Percentiles rank a stretch among this genome's conserved stretches.
phyloP scores from a whole-genome alignment of 345 rosid genomes.

The Geranium brycei region DNA sequence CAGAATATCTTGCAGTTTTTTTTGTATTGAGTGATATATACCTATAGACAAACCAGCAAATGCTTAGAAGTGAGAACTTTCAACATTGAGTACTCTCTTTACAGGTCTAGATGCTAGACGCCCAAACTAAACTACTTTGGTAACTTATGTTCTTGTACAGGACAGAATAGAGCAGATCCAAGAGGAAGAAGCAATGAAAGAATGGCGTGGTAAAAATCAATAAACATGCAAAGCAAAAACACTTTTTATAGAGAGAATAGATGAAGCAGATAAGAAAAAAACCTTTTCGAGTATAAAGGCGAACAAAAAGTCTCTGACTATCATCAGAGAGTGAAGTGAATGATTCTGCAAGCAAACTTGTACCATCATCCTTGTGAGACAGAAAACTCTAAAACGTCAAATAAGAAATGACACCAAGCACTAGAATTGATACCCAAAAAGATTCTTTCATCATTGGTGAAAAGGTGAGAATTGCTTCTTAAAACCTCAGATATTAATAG shows the following conservation, averaged over 20 bases:
- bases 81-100: no score
- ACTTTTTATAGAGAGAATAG: neutral
- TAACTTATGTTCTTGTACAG: no score
- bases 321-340: constrained; percentile 47
- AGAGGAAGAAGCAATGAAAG: no score
- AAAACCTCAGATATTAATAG: constrained; percentile 59
- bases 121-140: no score
- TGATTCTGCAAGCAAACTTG: constrained; percentile 43
- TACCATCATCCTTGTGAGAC: constrained; percentile 4
- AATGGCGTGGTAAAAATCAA: no score
- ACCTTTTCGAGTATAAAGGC: constrained; percentile 87
- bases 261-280: neutral
- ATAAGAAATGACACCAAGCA: constrained; percentile 4
- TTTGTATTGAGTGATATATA: no score
- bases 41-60: no score
- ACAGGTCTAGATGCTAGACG: no score
- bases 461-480: constrained; percentile 40
- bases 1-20: no score
- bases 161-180: no score
- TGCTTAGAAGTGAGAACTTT: no score
- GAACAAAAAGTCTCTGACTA: constrained; percentile 77
- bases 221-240: neutral
- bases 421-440: constrained; percentile 40
- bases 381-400: constrained; percentile 1
- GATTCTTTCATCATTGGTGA: constrained; percentile 49